Percentiles rank a stretch among this genome's conserved stretches.
These are phyloP conservation scores for Diutina ranongensis DNA, from an alignment of 1,139 yeast species.

Conservation along the genomic window DNA sequence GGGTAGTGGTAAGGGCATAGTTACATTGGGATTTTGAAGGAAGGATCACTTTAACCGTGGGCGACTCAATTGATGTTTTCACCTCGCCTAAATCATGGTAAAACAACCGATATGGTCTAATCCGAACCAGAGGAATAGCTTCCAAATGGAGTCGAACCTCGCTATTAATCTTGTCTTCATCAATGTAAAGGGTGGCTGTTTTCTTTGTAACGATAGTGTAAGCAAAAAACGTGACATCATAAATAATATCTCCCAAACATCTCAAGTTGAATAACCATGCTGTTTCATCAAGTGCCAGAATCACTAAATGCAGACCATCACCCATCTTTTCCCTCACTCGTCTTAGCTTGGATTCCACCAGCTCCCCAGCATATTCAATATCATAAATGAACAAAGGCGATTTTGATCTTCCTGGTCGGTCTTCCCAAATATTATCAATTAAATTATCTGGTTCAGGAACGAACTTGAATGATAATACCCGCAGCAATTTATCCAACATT, in stretches of 20 bases:
- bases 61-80: slow-evolving; percentile 13
- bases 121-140: slow-evolving; percentile 17
- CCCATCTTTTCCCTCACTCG: slow-evolving; percentile 19
- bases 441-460: slow-evolving; percentile 24
- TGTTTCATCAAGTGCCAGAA: slow-evolving; percentile 39
- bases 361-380: slow-evolving; percentile 33
- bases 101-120: slow-evolving; percentile 22
- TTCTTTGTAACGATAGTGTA: slow-evolving; percentile 27
- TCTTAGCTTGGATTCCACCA: slow-evolving; percentile 20
- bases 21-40: slow-evolving; percentile 23
- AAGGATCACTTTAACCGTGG: slow-evolving; percentile 17
- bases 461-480: slow-evolving; percentile 18
- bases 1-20: slow-evolving; percentile 21
- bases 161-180: slow-evolving; percentile 19
- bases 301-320: slow-evolving; percentile 20
- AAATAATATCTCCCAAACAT: slow-evolving; percentile 32
- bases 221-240: slow-evolving; percentile 39
- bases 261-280: slow-evolving; percentile 47
- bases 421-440: slow-evolving; percentile 30
- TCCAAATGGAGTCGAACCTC: slow-evolving; percentile 16
- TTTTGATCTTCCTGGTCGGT: slow-evolving; percentile 26
- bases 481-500: slow-evolving; percentile 18
- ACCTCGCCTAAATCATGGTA: slow-evolving; percentile 19
- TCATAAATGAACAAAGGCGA: slow-evolving; percentile 29
- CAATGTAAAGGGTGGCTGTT: slow-evolving; percentile 25